phyloP scores from a whole-genome alignment of 2,329 filamentous ascomycete genomes.

The Diaporthe eres region DNA sequence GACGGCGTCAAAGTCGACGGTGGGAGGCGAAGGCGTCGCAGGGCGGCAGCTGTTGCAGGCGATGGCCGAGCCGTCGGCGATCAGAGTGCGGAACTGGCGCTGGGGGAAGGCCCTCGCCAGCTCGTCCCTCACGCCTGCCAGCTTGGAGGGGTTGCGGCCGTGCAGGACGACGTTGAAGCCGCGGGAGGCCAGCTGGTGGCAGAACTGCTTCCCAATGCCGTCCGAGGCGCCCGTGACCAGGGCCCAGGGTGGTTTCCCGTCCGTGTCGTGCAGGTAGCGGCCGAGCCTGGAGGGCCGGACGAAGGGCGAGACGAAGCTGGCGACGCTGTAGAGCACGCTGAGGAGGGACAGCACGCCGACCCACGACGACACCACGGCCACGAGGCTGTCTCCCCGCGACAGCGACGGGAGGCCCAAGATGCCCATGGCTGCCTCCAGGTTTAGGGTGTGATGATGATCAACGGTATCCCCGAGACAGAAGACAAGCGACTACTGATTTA shows the following conservation, averaged over 20 bases:
- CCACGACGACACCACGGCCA: background rate
- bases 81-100: conserved; percentile 55
- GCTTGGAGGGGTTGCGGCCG: conserved; percentile 66
- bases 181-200: conserved; percentile 62
- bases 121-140: conserved; percentile 56
- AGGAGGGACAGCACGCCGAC: conserved; percentile 25
- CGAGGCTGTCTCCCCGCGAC: conserved; percentile 14
- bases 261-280: conserved; percentile 45
- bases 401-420: background rate
- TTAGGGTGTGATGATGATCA: background rate
- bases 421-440: background rate
- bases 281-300: conserved; percentile 42
- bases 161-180: conserved; percentile 72
- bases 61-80: conserved; percentile 58
- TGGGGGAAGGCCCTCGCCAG: conserved; percentile 57
- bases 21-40: background rate
- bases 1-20: conserved; percentile 46
- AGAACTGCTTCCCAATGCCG: conserved; percentile 67
- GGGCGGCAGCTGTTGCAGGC: conserved; percentile 24
- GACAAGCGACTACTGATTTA: background rate
- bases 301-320: conserved; percentile 34
- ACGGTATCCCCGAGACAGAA: background rate
- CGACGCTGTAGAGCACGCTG: conserved; percentile 41
- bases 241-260: conserved; percentile 55
- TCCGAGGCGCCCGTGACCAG: conserved; percentile 68